Percentiles rank a stretch among this genome's conserved stretches.
Evolutionary conservation across 1,284 basidiomycete genomes (phyloP).

Genomic region (Afroboletus lepidellus): DNA sequence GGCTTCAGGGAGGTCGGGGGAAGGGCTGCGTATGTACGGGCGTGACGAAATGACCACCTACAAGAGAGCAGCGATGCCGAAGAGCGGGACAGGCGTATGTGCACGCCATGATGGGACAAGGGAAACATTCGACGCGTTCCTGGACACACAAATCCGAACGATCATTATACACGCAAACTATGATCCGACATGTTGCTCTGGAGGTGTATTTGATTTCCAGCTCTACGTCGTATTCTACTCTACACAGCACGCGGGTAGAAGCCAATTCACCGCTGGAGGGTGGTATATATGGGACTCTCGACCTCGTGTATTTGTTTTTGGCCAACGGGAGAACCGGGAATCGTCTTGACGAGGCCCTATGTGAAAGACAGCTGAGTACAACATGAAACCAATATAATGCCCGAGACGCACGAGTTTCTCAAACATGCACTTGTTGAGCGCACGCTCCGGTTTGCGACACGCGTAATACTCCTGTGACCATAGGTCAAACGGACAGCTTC

Average conservation of each 20-base stretch:
- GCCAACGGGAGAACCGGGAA: conserved; percentile 88
- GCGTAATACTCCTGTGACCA: conserved; percentile 72
- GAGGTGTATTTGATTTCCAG: not conserved
- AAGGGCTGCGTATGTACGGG: conserved; percentile 16
- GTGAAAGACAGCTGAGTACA: not conserved
- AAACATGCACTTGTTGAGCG: conserved; percentile 94
- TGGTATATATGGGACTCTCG: conserved; percentile 77
- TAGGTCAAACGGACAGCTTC: not conserved
- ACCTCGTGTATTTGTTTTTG: conserved; percentile 90
- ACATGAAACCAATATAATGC: not conserved
- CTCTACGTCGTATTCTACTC: conserved; percentile 21
- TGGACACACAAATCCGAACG: not conserved
- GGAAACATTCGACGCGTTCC: conserved; percentile 21
- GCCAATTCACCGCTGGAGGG: conserved; percentile 64
- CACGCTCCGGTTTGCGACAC: conserved; percentile 88
- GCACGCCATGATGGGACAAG: conserved; percentile 13
- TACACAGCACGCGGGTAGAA: conserved; percentile 14
- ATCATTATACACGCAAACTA: not conserved
- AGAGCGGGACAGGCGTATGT: not conserved
- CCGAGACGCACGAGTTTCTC: conserved; percentile 81
- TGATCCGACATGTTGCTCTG: not conserved
- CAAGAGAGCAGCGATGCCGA: not conserved
- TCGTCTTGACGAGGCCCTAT: conserved; percentile 89
- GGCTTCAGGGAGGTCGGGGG: conserved; percentile 30
- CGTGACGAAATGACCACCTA: not conserved